A percentile compares a stretch with the other conserved stretches of the same genome.
phyloP scores from a whole-genome alignment of 129 eudicot species.

The Smallanthus sonchifolius region DNA sequence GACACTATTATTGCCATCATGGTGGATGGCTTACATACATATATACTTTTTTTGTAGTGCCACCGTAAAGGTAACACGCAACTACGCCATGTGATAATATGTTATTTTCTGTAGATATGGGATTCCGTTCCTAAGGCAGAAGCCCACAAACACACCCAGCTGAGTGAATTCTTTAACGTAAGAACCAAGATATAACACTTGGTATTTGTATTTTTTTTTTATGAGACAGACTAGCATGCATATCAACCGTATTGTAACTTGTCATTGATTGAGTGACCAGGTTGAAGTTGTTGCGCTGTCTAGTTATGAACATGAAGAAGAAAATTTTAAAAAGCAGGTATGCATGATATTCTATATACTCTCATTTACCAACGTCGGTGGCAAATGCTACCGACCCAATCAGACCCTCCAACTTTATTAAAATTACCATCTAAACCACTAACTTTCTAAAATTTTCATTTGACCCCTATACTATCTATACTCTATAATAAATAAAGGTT shows the following conservation, averaged over 20 bases:
- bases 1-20: too few species aligned
- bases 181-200: slow-evolving; percentile 22
- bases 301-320: slow-evolving; percentile 94
- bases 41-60: too few species aligned
- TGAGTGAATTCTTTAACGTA: slow-evolving; percentile 94
- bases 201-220: neutral
- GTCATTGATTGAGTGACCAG: slow-evolving; percentile 35
- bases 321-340: slow-evolving; percentile 87
- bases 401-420: too few species aligned
- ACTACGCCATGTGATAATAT: neutral
- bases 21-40: too few species aligned
- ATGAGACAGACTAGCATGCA: neutral
- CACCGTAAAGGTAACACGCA: too few species aligned
- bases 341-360: too few species aligned
- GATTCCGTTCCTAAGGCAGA: slow-evolving; percentile 94
- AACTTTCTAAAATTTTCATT: too few species aligned
- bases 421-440: too few species aligned
- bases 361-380: too few species aligned
- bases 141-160: slow-evolving; percentile 82
- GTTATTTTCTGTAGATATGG: slow-evolving; percentile 60
- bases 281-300: slow-evolving; percentile 93
- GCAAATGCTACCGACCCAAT: too few species aligned
- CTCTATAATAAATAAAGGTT: too few species aligned
- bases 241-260: neutral
- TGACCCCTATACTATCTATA: too few species aligned